Evolutionary conservation across 345 rosid species (phyloP), one percentile per base, ranked within the genome.

Genomic region (Orychophragmus violaceus): DNA sequence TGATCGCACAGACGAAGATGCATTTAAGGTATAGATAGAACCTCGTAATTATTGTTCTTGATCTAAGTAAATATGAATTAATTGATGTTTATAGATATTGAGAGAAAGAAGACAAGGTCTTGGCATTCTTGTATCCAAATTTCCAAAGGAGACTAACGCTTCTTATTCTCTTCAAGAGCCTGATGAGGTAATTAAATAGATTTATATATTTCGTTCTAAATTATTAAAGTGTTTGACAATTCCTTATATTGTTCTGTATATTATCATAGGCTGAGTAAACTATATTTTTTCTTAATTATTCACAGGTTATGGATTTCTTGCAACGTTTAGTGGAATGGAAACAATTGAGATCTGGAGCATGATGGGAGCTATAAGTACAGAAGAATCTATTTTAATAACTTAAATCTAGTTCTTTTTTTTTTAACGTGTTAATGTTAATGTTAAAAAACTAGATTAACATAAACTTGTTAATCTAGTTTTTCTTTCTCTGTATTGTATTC

Each of bases 1-100:
- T 55, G 99, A 95, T 69, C 81, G 84, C n/a, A 95, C 96, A 0
- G 97, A 95, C 25, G 99, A 95, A 65, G 99, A 95, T 70, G 99
- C 99, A 39, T 95, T 95, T 72, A 89, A 89, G 97, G 99, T 94
- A 82, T 49, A 39, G 0, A 14, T 44, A 19, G 6, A 58, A 3
- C 29, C 21, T 35, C 39, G n/a, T 35, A 10, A 10, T 32, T 35
- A 33, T 29, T 12, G 42, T 41, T 41, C 21, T 41, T 16, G 8
- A 57, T 27, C 8, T 44, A 41, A 52, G 7, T 53, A 19, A 36
- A 53, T 8, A 21, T 33, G 5, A 12, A 36, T 64, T n/a, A 60
- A 25, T 18, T 62, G 13, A 71, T 71, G 49, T 67, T n/a, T 14
- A 59, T 65, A 93, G 98, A 83, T 85, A 57, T 64, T 95, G 44